A percentile compares a stretch with the other conserved stretches of the same genome.
These are phyloP conservation scores for Fusarium falciforme DNA, from an alignment of 2,329 filamentous ascomycete genomes.

Conservation along the genomic window DNA sequence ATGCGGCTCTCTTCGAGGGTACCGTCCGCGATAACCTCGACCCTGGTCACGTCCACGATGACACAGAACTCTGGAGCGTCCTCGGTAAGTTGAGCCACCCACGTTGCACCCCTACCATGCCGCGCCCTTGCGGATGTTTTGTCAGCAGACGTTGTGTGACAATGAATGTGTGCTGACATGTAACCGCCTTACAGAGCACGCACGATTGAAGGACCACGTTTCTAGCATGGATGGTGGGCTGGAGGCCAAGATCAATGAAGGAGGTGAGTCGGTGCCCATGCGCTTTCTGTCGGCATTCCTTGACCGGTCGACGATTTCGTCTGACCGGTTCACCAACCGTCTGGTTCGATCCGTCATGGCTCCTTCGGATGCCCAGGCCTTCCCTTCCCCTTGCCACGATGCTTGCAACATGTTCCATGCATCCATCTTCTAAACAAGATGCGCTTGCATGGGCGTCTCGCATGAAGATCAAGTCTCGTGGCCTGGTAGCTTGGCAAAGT, in stretches of 20 bases:
- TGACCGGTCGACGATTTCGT: slow-evolving; percentile 28
- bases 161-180: slow-evolving; percentile 33
- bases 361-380: slow-evolving; percentile 17
- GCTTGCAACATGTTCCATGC: slow-evolving; percentile 30
- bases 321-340: slow-evolving; percentile 30
- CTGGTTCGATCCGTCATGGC: slow-evolving; percentile 28
- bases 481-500: slow-evolving; percentile 23
- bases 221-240: slow-evolving; percentile 87
- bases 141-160: slow-evolving; percentile 27
- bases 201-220: slow-evolving; percentile 91
- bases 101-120: slow-evolving; percentile 25
- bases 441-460: slow-evolving; percentile 51
- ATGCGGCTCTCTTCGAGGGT: slow-evolving; percentile 94
- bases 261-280: slow-evolving; percentile 71
- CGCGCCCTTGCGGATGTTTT: slow-evolving; percentile 17
- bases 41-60: slow-evolving; percentile 93
- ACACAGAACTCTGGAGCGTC: slow-evolving; percentile 97
- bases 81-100: slow-evolving; percentile 70
- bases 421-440: slow-evolving; percentile 25
- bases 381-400: slow-evolving; percentile 16
- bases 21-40: slow-evolving; percentile 95
- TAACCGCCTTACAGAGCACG: slow-evolving; percentile 74
- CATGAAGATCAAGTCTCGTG: slow-evolving; percentile 49
- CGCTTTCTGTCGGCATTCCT: slow-evolving; percentile 42
- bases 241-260: slow-evolving; percentile 92